Evolutionary conservation across 2,329 filamentous ascomycete species (phyloP).

Genomic region (Colletotrichum liriopes): DNA sequence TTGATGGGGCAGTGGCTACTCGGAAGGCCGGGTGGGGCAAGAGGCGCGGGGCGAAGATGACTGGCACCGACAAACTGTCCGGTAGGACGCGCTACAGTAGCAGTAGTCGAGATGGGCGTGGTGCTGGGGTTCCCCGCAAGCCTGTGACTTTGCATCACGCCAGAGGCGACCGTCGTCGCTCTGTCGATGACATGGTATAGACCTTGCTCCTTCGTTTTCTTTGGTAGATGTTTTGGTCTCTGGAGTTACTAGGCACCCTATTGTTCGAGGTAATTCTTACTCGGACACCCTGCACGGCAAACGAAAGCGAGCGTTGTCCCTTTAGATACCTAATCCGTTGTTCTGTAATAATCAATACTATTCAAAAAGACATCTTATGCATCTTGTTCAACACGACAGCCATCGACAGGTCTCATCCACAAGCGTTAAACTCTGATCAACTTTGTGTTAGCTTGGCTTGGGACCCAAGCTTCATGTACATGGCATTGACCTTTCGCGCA

Average conservation of each 20-base stretch:
- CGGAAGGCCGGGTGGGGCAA: constrained; percentile 73
- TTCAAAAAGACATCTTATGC: background rate
- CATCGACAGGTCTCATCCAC: background rate
- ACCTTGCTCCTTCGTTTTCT: background rate
- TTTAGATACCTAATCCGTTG: background rate
- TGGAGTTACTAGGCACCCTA: constrained; percentile 1
- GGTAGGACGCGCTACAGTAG: constrained; percentile 21
- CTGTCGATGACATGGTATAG: constrained; percentile 29
- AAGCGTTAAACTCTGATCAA: constrained; percentile 16
- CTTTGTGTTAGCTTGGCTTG: constrained; percentile 26
- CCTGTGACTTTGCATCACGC: constrained; percentile 20
- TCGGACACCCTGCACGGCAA: background rate
- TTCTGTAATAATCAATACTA: constrained; percentile 13
- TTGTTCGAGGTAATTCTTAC: background rate
- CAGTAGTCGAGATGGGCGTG: constrained; percentile 26
- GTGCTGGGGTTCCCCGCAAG: constrained; percentile 30
- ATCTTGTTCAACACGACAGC: constrained; percentile 8
- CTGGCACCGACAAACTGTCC: background rate
- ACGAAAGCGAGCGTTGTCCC: background rate
- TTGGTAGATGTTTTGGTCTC: background rate
- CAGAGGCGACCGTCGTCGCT: constrained; percentile 4
- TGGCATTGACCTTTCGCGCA: constrained; percentile 5
- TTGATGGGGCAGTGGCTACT: constrained; percentile 71
- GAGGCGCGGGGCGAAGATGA: background rate
- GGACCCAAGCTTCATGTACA: constrained; percentile 20